Conservation (phyloP, 2,329 filamentous ascomycete species). For the Alternaria infectoria region DNA sequence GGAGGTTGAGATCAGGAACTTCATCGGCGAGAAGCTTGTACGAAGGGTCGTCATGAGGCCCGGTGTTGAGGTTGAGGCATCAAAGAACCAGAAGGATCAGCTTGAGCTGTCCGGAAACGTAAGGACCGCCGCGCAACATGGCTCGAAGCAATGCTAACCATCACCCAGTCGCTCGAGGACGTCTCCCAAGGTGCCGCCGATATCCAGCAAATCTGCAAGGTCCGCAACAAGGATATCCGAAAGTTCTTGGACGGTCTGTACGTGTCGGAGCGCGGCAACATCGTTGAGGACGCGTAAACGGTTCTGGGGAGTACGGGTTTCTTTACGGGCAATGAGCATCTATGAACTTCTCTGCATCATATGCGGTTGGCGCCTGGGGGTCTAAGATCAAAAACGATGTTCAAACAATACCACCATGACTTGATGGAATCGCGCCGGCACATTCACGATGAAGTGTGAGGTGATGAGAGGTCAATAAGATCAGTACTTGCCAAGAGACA, state of each 20-base stretch:
- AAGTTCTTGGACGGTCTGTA: conserved; percentile 99
- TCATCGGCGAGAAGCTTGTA: conserved; percentile 90
- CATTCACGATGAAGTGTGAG: conserved; percentile 11
- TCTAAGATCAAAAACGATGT: conserved; percentile 48
- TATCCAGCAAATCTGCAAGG: conserved; percentile 99
- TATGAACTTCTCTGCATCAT: conserved; percentile 50
- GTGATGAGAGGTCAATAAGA: conserved; percentile 11
- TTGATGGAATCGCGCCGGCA: conserved; percentile 25
- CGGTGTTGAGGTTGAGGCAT: conserved; percentile 89
- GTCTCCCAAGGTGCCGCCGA: conserved; percentile 98
- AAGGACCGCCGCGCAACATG: conserved; percentile 11
- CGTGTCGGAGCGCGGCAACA: conserved; percentile 98
- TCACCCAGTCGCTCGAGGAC: conserved; percentile 75
- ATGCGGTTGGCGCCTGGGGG: conserved; percentile 48
- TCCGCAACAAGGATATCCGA: conserved; percentile 99
- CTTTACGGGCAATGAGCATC: conserved; percentile 50
- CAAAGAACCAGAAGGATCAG: conserved; percentile 96
- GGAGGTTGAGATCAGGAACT: conserved; percentile 95
- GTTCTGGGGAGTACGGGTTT: conserved; percentile 45
- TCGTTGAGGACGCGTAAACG: conserved; percentile 67
- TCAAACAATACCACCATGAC: conserved; percentile 46
- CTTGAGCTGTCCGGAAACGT: conserved; percentile 86
- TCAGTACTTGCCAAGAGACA: conserved; percentile 6
- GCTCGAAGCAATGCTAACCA: conserved; percentile 24
- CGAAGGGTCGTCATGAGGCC: conserved; percentile 86